These are phyloP conservation scores for Linnemannia exigua DNA, from an alignment of 192 early-diverging fungal species.

Conservation along the genomic window DNA sequence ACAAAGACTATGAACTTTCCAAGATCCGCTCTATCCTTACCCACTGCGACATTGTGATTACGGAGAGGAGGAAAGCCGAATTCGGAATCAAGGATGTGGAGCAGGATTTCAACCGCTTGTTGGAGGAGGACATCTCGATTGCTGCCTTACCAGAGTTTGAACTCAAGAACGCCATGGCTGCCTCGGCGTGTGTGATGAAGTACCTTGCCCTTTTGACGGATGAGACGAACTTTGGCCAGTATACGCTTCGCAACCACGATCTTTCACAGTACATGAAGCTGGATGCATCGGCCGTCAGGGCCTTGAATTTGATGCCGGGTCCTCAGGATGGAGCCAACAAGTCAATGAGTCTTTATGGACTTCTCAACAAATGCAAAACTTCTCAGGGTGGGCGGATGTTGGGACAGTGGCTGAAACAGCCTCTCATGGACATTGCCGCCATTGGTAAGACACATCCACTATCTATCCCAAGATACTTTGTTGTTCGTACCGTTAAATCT, in stretches of 20 bases:
- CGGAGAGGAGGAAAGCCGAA: constrained; percentile 72
- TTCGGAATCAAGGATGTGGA: constrained; percentile 85
- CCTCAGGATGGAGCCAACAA: constrained; percentile 73
- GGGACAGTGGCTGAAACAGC: constrained; percentile 95
- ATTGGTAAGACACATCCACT: constrained; percentile 68
- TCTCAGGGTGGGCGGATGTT: constrained; percentile 87
- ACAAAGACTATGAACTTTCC: constrained; percentile 74
- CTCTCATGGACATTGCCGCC: constrained; percentile 77
- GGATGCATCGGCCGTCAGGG: constrained; percentile 90
- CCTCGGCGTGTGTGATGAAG: constrained; percentile 78
- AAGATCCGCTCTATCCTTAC: constrained; percentile 81
- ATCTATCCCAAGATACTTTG: not conserved
- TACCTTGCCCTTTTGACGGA: constrained; percentile 81
- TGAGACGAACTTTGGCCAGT: constrained; percentile 86
- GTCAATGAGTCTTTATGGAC: constrained; percentile 75
- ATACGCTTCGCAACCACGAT: constrained; percentile 77
- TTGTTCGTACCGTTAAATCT: not conserved
- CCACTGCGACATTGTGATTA: constrained; percentile 84
- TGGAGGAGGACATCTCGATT: constrained; percentile 76
- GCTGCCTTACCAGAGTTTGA: constrained; percentile 80
- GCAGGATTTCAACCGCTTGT: constrained; percentile 88
- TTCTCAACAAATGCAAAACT: constrained; percentile 93
- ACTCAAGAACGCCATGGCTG: constrained; percentile 76
- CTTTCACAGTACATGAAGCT: constrained; percentile 93
- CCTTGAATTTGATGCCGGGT: constrained; percentile 88